A percentile compares a stretch with the other conserved stretches of the same genome.
phyloP scores from a whole-genome alignment of 164 flowering plant species.

The Tetracentron sinense region DNA sequence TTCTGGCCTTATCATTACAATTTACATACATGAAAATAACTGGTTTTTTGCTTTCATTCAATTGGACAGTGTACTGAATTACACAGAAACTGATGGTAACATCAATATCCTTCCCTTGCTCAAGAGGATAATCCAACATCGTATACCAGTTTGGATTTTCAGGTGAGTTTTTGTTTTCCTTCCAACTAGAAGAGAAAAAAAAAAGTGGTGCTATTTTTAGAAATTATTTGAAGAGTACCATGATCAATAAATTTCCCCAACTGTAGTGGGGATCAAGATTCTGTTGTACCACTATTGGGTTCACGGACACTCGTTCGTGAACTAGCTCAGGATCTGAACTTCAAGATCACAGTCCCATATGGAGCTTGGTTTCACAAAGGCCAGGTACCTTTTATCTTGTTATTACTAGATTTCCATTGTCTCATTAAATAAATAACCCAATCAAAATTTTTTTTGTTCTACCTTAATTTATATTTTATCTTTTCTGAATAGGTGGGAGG shows the following conservation, averaged over 20 bases:
- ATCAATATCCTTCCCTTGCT: conserved; percentile 80
- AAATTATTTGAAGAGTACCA: neutral
- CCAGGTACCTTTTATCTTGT: conserved; percentile 52
- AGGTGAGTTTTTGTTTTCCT: conserved; percentile 51
- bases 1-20: too few relatives aligned
- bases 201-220: neutral
- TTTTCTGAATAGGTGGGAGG: conserved; percentile 68
- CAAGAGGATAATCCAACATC: conserved; percentile 46
- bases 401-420: neutral
- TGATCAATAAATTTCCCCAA: conserved; percentile 3
- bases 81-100: conserved; percentile 57
- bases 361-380: conserved; percentile 88
- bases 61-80: conserved; percentile 50
- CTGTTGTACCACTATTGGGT: conserved; percentile 84
- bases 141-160: conserved; percentile 82
- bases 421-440: neutral
- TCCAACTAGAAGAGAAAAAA: neutral
- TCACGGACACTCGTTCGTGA: conserved; percentile 82
- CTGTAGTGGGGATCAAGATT: conserved; percentile 94
- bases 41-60: conserved; percentile 4
- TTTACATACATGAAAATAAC: neutral
- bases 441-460: neutral
- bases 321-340: conserved; percentile 68
- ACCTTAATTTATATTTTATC: neutral
- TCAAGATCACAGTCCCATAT: conserved; percentile 77